Conservation (phyloP, 2,329 filamentous ascomycete genomes). For the Penicillium concentricum region DNA sequence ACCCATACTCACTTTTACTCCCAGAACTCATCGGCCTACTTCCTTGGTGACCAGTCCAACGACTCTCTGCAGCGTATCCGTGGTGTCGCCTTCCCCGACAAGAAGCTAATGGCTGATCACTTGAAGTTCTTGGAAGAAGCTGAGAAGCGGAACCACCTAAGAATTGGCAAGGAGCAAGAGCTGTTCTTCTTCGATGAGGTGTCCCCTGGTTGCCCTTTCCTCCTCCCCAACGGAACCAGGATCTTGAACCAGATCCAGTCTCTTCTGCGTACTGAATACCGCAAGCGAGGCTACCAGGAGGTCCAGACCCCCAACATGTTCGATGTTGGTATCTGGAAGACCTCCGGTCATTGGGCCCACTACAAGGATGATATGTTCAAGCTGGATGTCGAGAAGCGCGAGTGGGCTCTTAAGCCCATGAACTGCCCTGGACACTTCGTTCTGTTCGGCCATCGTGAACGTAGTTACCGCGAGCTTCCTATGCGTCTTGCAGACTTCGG, state of each 20-base stretch:
- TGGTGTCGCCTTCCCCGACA: slow-evolving; percentile 94
- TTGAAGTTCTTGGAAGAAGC: slow-evolving; percentile 95
- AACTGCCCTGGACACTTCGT: slow-evolving; percentile 95
- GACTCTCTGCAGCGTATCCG: slow-evolving; percentile 96
- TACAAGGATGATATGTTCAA: slow-evolving; percentile 96
- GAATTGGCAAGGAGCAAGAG: slow-evolving; percentile 92
- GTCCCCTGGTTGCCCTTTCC: slow-evolving; percentile 92
- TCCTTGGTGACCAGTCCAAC: slow-evolving; percentile 88
- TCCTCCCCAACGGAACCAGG: slow-evolving; percentile 85
- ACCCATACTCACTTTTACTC: neutral
- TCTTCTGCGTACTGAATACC: slow-evolving; percentile 84
- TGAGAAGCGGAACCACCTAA: slow-evolving; percentile 93
- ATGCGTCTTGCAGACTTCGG: slow-evolving; percentile 94
- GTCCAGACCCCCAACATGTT: slow-evolving; percentile 97
- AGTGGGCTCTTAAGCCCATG: slow-evolving; percentile 91
- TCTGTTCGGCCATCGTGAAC: slow-evolving; percentile 78
- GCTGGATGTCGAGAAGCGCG: slow-evolving; percentile 77
- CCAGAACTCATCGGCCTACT: slow-evolving; percentile 76
- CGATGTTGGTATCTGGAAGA: slow-evolving; percentile 90
- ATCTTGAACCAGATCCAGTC: slow-evolving; percentile 87
- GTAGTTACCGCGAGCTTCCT: slow-evolving; percentile 86
- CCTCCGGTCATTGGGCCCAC: slow-evolving; percentile 88
- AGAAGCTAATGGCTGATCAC: slow-evolving; percentile 90
- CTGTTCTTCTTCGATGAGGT: slow-evolving; percentile 95
- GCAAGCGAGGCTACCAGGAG: slow-evolving; percentile 89